phyloP scores from a whole-genome alignment of 257 asterid species.

The Cinchona pubescens region DNA sequence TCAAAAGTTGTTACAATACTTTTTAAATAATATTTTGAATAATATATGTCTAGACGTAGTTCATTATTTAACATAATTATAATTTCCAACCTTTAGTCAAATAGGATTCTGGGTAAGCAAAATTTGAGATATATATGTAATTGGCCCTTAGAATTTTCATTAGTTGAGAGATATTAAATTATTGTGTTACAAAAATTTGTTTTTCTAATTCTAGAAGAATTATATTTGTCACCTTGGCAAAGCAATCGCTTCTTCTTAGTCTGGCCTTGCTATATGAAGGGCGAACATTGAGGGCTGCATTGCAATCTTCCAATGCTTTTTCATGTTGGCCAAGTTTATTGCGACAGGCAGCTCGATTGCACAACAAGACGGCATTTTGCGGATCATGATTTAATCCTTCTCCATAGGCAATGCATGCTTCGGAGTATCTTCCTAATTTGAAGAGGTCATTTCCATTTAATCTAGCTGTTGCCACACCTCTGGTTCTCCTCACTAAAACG shows the following conservation, averaged over 20 bases:
- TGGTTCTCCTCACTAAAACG: conserved; percentile 40
- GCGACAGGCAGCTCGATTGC: conserved; percentile 72
- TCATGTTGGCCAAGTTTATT: conserved; percentile 59
- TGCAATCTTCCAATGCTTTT: conserved; percentile 68
- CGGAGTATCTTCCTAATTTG: conserved; percentile 45
- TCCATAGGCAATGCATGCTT: conserved; percentile 61
- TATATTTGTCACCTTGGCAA: conserved; percentile 44
- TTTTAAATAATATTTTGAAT: too few species aligned
- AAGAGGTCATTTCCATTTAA: conserved; percentile 63
- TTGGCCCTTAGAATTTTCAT: background rate
- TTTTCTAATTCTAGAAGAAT: background rate
- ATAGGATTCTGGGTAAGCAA: background rate
- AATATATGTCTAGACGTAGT: too few species aligned
- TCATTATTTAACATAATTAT: too few species aligned
- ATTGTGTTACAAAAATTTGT: background rate
- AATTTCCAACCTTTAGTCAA: background rate
- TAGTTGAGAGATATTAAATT: background rate
- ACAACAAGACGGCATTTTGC: conserved; percentile 51
- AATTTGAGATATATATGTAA: background rate
- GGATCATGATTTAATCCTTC: conserved; percentile 73
- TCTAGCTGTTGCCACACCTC: conserved; percentile 55
- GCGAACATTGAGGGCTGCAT: conserved; percentile 48
- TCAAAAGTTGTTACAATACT: too few species aligned
- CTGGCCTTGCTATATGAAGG: conserved; percentile 67
- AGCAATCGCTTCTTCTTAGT: conserved; percentile 65